Base-by-base conservation (phyloP, 2,329 filamentous ascomycete genomes). In the Metarhizium guizhouense region DNA sequence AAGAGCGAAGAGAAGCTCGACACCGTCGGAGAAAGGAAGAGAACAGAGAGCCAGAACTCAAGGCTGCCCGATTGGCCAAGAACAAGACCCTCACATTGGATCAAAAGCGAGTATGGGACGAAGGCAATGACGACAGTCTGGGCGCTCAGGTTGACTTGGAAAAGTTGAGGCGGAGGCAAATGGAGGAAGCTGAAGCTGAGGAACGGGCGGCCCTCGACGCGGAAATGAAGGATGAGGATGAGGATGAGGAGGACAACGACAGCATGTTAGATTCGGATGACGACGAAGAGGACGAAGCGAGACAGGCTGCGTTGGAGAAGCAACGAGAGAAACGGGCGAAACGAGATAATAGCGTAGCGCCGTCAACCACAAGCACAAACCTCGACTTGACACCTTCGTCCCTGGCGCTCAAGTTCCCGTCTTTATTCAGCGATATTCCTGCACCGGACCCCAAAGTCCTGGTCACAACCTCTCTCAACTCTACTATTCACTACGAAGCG, bases 381-480 rank as follows among this genome's bases (percentile, higher is more conserved):
- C 76, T 86, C 59, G 83, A 86, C 62, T 72, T 85, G 50, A 84
- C 83, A 8, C 83, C 83, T 2, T 73, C 81, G 32, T 81, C 80
- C 7, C 74, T 86, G 42, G 73, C 81, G 14, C 72, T 77, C 61
- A 84, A 85, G 65, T 86, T 86, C 63, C 82, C 83, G 32, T 76
- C 77, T 1, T 77, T 86, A 40, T 86, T 86, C 65, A 76, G 74
- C 58, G 81, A 84, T 52, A 70, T 79, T 62, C 82, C 77, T 38
- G 82, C 77, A 51, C 80, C 76, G 55, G 72, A 73, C 57, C 92
- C 94, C 53, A 95, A 96, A 72, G 85, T 97, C 60, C 84, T 99
- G 43, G 82, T 99, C 66, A 99, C 94, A 0, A 97, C 94, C 7
- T 88, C 85, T 13, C 79, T 96, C 65, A 92, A 96, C 74, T 90